Conservation (phyloP, 306 rosid genomes). For the Quercus alba region DNA sequence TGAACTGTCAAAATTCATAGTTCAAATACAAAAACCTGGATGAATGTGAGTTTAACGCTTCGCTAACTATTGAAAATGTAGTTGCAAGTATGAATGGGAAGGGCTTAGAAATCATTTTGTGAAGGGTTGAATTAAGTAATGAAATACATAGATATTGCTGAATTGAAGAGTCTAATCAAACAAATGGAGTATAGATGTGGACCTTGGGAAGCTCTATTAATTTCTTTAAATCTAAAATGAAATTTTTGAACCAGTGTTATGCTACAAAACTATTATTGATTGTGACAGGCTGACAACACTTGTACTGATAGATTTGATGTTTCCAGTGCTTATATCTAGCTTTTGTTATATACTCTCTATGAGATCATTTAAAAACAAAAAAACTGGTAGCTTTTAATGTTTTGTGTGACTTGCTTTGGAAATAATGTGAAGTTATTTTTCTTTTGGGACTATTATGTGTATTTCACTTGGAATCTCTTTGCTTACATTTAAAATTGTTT, state of each 20-base stretch:
- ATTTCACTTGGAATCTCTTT: background rate
- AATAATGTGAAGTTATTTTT: background rate
- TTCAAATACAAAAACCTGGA: background rate
- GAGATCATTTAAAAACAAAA: background rate
- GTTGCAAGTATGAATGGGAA: background rate
- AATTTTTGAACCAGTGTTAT: background rate
- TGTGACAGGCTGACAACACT: background rate
- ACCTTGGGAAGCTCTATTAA: too few relatives aligned
- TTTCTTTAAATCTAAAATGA: too few relatives aligned
- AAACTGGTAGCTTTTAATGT: too few relatives aligned
- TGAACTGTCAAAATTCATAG: background rate
- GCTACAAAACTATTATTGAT: background rate
- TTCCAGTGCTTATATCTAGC: background rate
- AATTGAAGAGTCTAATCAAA: too few relatives aligned
- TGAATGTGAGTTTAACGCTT: background rate
- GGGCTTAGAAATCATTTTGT: too few relatives aligned
- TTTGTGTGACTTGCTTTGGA: too few relatives aligned
- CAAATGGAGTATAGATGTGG: too few relatives aligned
- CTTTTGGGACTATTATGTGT: background rate
- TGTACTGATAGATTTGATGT: background rate
- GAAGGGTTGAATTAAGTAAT: too few relatives aligned
- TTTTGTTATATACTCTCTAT: background rate
- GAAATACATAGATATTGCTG: too few relatives aligned
- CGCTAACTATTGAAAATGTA: background rate
- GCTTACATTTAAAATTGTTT: background rate